These are phyloP conservation scores for Phytophthora citricola DNA, from an alignment of 352 stramenopile genomes.

Conservation along the genomic window DNA sequence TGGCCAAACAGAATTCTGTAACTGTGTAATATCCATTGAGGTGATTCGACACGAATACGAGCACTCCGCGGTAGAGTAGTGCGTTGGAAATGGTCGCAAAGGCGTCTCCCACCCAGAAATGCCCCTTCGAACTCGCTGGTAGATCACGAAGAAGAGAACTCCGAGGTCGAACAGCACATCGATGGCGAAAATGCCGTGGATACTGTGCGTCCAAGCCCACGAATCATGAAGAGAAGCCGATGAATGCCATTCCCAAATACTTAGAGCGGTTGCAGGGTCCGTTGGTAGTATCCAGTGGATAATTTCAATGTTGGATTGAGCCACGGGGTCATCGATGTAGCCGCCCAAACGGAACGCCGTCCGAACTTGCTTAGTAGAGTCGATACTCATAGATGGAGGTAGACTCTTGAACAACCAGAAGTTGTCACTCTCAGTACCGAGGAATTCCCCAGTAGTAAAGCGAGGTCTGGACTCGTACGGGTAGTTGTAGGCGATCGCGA, in stretches of 20 bases:
- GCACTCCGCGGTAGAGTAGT: constrained; percentile 28
- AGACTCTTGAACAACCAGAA: constrained; percentile 30
- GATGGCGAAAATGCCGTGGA: constrained; percentile 45
- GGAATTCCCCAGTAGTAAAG: constrained; percentile 15
- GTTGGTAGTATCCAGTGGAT: constrained; percentile 27
- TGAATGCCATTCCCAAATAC: constrained; percentile 30
- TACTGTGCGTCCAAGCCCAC: constrained; percentile 53
- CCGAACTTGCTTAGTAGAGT: constrained; percentile 25
- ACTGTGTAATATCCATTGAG: constrained; percentile 54
- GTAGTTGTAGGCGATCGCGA: constrained; percentile 32
- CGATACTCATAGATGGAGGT: constrained; percentile 2
- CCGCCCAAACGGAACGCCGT: constrained; percentile 37
- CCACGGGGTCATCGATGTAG: constrained; percentile 38
- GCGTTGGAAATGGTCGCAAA: constrained; percentile 49
- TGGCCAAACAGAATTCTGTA: constrained; percentile 40
- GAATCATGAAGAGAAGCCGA: constrained; percentile 38
- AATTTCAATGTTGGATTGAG: constrained; percentile 52
- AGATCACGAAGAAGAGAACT: constrained; percentile 45
- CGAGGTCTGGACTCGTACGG: constrained; percentile 28
- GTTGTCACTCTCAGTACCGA: constrained; percentile 17
- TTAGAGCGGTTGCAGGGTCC: constrained; percentile 26
- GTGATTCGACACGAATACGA: constrained; percentile 41
- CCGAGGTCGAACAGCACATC: constrained; percentile 40
- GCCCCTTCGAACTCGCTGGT: constrained; percentile 28
- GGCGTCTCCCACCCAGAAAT: constrained; percentile 51